Evolutionary conservation across 208 protist species (phyloP).

Genomic region (Leishmania mexicana): DNA sequence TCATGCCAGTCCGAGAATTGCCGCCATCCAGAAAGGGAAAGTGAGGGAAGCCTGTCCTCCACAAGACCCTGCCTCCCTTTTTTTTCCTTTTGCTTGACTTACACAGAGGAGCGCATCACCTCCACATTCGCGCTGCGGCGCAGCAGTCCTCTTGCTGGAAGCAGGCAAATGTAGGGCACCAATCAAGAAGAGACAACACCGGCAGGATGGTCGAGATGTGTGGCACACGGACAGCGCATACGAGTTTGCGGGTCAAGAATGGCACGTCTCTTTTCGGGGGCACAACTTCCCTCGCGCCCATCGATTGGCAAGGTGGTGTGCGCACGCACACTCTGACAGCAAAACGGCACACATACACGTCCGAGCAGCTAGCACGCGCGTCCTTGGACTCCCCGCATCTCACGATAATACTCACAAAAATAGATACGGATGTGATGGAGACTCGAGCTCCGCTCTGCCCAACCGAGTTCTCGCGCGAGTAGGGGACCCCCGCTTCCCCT

Average conservation of each 20-base stretch:
- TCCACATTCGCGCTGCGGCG: neutral
- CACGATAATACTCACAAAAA: neutral
- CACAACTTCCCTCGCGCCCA: neutral
- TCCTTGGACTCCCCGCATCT: neutral
- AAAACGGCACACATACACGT: neutral
- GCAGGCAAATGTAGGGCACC: neutral
- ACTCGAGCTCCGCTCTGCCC: neutral
- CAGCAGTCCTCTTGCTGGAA: neutral
- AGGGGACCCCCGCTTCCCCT: neutral
- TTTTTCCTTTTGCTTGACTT: neutral
- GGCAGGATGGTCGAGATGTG: neutral
- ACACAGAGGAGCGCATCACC: neutral
- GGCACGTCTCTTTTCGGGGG: neutral
- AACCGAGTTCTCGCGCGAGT: neutral
- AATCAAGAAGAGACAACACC: neutral
- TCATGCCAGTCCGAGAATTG: neutral
- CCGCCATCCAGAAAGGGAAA: neutral
- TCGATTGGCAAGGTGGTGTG: neutral
- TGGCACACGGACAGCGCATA: neutral
- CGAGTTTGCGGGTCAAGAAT: neutral
- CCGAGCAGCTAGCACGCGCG: neutral
- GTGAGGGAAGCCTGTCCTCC: neutral
- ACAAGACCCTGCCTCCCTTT: neutral
- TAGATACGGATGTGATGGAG: neutral
- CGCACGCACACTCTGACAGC: neutral